Base-by-base conservation (phyloP, 306 rosid genomes). In the Cucumis cinereus region DNA sequence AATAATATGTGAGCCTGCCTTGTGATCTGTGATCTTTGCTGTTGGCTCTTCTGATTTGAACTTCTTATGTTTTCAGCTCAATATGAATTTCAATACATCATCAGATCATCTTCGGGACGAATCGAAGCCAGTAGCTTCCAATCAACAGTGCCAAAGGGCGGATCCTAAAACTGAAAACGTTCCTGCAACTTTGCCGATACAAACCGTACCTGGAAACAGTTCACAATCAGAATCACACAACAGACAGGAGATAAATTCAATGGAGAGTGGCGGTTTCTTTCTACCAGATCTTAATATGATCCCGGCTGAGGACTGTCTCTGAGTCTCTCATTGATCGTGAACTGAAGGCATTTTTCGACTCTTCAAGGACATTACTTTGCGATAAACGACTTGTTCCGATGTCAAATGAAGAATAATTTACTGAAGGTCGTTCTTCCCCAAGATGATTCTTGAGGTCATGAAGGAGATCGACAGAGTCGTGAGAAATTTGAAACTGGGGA, bases 251-350 rank as follows among this genome's bases (percentile, higher is more conserved):
- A 45, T 7, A 13, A 45, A 60, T 23, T 20, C 61, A 50, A 33
- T 50, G 50, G 49, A 14, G 52, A 19, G 28, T 5, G 73, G 50
- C 28, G 74, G 33, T 4, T 77, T 77, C 74, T 77, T 77, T 49
- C 15, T 77, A 64, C 79, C 79, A 6, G 79, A 77, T 77, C 79
- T 77, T 15, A 77, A 77, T 15, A 77, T 77, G 79, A 77, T 77
- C 30, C 79, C 79, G 14, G 69, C 79, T 62, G 79, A 77, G 53
- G 78, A 75, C 54, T 57, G 55, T 55, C 38, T 75, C 17, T 35
- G 55, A 75, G 23, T 6, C 24, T 75, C 24, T 9, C 58, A 11
- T 28, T 2, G 4, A 17, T 13, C 73, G 9, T 20, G 73, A 67
- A 33, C 73, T 22, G 38, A 43, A 69, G 23, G 47, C 58, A 28